These are phyloP conservation scores for Iberis pinnata DNA, from an alignment of 345 rosid genomes.

Conservation along the genomic window DNA sequence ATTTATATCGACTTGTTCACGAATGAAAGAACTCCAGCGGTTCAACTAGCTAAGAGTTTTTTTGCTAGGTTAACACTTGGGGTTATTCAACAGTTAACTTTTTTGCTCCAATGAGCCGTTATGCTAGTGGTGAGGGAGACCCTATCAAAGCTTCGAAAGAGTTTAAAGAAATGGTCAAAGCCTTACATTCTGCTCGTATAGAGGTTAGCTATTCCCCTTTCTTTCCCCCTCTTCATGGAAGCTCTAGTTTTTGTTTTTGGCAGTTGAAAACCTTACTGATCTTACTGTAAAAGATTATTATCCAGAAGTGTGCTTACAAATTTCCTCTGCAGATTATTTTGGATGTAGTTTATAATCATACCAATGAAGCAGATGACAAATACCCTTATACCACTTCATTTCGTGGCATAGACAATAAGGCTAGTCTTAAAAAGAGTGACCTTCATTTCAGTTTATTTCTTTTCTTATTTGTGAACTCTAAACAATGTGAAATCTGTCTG, in stretches of 20 bases:
- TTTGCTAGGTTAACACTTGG: conserved; percentile 79
- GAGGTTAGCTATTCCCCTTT: conserved; percentile 50
- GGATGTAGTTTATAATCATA: conserved; percentile 95
- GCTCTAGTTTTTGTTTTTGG: too few relatives aligned
- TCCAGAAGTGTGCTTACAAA: conserved; percentile 4
- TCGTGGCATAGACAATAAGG: conserved; percentile 97
- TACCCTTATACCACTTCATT: conserved; percentile 83
- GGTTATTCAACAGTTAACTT: conserved; percentile 96
- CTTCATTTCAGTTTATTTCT: background rate
- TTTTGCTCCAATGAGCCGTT: conserved; percentile 95
- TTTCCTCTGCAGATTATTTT: conserved; percentile 57
- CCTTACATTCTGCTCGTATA: conserved; percentile 82
- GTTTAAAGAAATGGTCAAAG: conserved; percentile 92
- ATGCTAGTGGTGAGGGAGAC: conserved; percentile 81
- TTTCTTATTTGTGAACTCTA: background rate
- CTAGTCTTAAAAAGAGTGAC: conserved; percentile 12
- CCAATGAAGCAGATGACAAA: conserved; percentile 85
- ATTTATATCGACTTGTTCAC: background rate
- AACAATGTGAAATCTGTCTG: conserved; percentile 18
- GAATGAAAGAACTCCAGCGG: background rate
- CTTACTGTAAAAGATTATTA: conserved; percentile 4
- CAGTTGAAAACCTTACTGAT: too few relatives aligned
- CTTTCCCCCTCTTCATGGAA: too few relatives aligned
- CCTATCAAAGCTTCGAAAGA: conserved; percentile 71
- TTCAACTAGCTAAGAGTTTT: conserved; percentile 2